Percentiles rank a stretch among this genome's conserved stretches.
These are phyloP conservation scores for Fonticula alba DNA, from an alignment of 78 protist species.

Conservation along the genomic window DNA sequence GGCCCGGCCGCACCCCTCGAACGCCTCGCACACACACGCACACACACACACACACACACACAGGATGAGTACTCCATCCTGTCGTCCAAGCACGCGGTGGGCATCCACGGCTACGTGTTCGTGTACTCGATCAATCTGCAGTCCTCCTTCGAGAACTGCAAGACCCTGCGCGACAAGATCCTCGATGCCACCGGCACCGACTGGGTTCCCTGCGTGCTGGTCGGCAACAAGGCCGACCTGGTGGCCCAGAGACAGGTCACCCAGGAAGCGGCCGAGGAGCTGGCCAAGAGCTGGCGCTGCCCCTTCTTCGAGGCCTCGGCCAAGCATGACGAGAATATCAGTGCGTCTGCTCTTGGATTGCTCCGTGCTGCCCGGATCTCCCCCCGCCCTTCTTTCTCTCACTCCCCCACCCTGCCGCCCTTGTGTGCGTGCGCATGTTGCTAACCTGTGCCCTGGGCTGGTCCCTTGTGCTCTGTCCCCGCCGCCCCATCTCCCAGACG, in stretches of 20 bases:
- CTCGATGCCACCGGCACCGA: slow-evolving; percentile 41
- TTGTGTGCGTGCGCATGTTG: too few relatives aligned
- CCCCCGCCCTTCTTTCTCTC: too few relatives aligned
- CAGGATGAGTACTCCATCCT: slow-evolving; percentile 56
- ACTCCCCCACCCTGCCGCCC: too few relatives aligned
- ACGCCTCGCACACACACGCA: not conserved
- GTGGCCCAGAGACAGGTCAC: slow-evolving; percentile 28
- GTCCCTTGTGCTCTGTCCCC: too few relatives aligned
- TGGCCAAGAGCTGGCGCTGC: slow-evolving; percentile 45
- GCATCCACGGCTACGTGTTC: slow-evolving; percentile 59
- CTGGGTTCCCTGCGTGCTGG: slow-evolving; percentile 14
- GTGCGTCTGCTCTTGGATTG: too few relatives aligned
- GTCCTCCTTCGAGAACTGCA: slow-evolving; percentile 31
- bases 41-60: not conserved
- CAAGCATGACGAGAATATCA: slow-evolving; percentile 30
- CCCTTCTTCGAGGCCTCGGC: slow-evolving; percentile 46
- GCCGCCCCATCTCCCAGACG: too few relatives aligned
- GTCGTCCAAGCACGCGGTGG: slow-evolving; percentile 32
- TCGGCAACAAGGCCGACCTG: slow-evolving; percentile 42
- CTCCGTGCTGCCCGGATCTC: too few relatives aligned
- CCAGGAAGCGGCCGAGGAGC: slow-evolving; percentile 26
- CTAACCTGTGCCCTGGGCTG: too few relatives aligned
- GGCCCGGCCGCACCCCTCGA: too few relatives aligned
- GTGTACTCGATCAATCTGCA: slow-evolving; percentile 47
- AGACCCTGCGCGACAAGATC: slow-evolving; percentile 42